Base-by-base conservation (phyloP, 139 green algal genomes). In the Chlorokybus atmophyticus region DNA sequence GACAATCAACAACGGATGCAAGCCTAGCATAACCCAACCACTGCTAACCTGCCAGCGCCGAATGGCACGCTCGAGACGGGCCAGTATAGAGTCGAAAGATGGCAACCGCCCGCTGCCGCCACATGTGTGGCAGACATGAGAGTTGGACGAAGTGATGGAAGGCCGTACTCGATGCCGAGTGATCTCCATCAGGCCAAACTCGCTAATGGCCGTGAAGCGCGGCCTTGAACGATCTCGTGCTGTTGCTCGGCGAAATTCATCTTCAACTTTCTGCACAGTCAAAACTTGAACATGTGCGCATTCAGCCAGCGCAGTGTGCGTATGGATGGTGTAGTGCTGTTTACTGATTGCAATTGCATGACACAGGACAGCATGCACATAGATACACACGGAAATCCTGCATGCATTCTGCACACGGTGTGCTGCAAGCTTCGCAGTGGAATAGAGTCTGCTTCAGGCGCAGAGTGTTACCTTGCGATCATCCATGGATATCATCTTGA, bases 121-220 rank as follows among this genome's bases (percentile, higher is more conserved):
- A 14, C 35, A 44, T 10, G 10, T 21, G 35, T 10, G 14, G 35
- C 35, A 44, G 35, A 14, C 14, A 14, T 14, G 35, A 14, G 10
- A 21, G 35, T 10, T 44, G 35, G 35, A 21, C 35, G 14, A 14
- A 10, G 35, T 44, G 35, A 44, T 44, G 35, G 10, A 21, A 14
- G 35, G 35, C 10, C 35, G 35, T 21, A 64, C 57, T 0, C 57
- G 28, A 21, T 64, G 29, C 21, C 57, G 44, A 17, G 60, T 67
- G 25, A 67, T 71, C 32, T 67, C 59, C 0, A 67, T 55, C 17
- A 67, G 55, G 35, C 59, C 59, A 57, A 72, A 67, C 21, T 66
- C 30, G 19, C 32, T 58, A 38, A 67, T 67, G 17, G 6, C 17
- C 6, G n/a, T 30, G 21, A 67, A n/a, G 17, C n/a, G 29, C 28